Evolutionary conservation across 2,329 filamentous ascomycete genomes (phyloP).

Genomic region (Colletotrichum eremochloae): DNA sequence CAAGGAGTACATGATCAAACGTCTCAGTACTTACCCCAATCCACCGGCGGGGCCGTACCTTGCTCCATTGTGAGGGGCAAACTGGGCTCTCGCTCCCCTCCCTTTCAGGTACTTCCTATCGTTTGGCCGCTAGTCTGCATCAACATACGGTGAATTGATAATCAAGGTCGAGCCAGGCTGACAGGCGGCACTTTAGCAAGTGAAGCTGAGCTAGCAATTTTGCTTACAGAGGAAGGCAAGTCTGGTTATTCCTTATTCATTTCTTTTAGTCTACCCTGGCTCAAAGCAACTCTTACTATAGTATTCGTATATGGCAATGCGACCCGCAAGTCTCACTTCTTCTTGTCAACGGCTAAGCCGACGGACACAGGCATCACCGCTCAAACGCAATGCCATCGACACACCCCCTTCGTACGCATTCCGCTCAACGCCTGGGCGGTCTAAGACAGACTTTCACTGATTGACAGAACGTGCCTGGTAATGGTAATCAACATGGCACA

Average conservation of each 20-base stretch:
- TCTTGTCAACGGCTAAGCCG: not conserved
- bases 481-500: slow-evolving; percentile 12
- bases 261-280: not conserved
- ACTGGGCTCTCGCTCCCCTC: slow-evolving; percentile 18
- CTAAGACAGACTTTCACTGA: slow-evolving; percentile 30
- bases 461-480: slow-evolving; percentile 1
- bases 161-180: slow-evolving; percentile 35
- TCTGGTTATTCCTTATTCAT: slow-evolving; percentile 7
- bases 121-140: slow-evolving; percentile 15
- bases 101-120: slow-evolving; percentile 25
- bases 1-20: not conserved
- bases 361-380: slow-evolving; percentile 10
- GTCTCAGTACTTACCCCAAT: slow-evolving; percentile 37
- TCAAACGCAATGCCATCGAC: slow-evolving; percentile 19
- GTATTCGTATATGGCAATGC: not conserved
- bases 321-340: not conserved
- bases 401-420: slow-evolving; percentile 28
- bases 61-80: slow-evolving; percentile 40
- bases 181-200: not conserved
- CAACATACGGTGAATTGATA: slow-evolving; percentile 38
- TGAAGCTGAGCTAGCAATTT: not conserved
- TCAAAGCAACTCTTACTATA: not conserved
- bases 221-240: slow-evolving; percentile 7
- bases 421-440: slow-evolving; percentile 27
- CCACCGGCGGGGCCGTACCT: slow-evolving; percentile 21